Conservation (phyloP, 371 early-diverging fungal genomes). For the Encephalitozoon intestinalis region DNA sequence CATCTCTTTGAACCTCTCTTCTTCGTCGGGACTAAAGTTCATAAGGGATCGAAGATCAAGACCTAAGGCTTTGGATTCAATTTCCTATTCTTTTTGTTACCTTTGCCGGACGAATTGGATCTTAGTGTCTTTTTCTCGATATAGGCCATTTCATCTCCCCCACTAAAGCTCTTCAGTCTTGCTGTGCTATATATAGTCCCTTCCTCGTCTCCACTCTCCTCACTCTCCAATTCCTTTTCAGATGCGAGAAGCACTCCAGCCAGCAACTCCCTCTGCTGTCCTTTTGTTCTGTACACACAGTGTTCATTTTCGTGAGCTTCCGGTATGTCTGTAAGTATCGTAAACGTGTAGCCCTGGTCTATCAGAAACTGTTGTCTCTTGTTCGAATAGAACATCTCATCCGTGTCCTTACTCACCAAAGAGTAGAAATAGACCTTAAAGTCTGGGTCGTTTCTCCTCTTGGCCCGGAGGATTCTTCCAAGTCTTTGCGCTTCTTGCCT, state of each 20-base stretch:
- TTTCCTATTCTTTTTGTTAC: background rate
- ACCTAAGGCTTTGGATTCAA: background rate
- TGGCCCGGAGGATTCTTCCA: slow-evolving; percentile 85
- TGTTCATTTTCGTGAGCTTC: slow-evolving; percentile 68
- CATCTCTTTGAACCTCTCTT: slow-evolving; percentile 5
- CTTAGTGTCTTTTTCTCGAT: slow-evolving; percentile 63
- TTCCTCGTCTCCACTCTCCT: slow-evolving; percentile 59
- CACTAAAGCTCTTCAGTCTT: slow-evolving; percentile 71
- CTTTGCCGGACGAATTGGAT: background rate
- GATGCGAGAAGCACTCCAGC: slow-evolving; percentile 73
- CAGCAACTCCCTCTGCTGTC: slow-evolving; percentile 76
- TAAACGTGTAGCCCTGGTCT: slow-evolving; percentile 98
- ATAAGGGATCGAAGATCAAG: background rate
- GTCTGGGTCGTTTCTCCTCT: slow-evolving; percentile 81
- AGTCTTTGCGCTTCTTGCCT: slow-evolving; percentile 98
- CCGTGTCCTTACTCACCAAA: slow-evolving; percentile 88
- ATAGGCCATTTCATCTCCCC: slow-evolving; percentile 85
- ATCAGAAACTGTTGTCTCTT: slow-evolving; percentile 95
- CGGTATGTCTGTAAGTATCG: slow-evolving; percentile 73
- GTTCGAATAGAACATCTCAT: slow-evolving; percentile 94
- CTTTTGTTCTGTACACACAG: slow-evolving; percentile 68
- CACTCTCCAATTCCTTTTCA: slow-evolving; percentile 63
- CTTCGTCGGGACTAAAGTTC: slow-evolving; percentile 9
- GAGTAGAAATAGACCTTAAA: slow-evolving; percentile 94
- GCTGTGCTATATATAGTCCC: slow-evolving; percentile 58